Conservation (phyloP, 1,139 yeast species). For the Taiozyma sp. region DNA sequence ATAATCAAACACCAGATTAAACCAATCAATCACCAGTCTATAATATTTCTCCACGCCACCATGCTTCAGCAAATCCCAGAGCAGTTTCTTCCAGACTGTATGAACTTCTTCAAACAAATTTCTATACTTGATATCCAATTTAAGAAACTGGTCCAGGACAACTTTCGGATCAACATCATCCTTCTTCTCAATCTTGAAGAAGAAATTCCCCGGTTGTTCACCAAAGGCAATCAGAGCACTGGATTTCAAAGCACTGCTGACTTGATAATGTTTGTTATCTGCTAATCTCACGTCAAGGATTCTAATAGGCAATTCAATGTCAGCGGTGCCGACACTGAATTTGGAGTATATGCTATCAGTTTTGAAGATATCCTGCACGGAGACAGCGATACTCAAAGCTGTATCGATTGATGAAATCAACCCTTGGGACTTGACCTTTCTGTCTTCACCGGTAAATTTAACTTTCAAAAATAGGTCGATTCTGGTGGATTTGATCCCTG, state of each 20-base stretch:
- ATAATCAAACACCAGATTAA: constrained; percentile 10
- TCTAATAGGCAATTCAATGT: constrained; percentile 48
- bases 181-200: constrained; percentile 43
- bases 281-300: constrained; percentile 41
- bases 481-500: constrained; percentile 4
- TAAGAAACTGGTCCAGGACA: constrained; percentile 33
- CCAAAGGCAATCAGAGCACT: constrained; percentile 48
- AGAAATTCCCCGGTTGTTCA: constrained; percentile 66
- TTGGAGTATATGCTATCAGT: constrained; percentile 53
- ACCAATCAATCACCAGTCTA: not conserved
- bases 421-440: constrained; percentile 16
- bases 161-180: constrained; percentile 12
- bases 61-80: constrained; percentile 5
- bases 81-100: constrained; percentile 19
- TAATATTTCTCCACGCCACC: constrained; percentile 1
- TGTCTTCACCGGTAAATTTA: constrained; percentile 25
- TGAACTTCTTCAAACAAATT: constrained; percentile 41
- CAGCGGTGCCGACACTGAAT: constrained; percentile 62
- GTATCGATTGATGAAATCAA: constrained; percentile 40
- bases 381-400: constrained; percentile 55
- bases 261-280: constrained; percentile 36
- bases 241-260: constrained; percentile 30
- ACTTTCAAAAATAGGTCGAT: constrained; percentile 29
- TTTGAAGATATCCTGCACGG: constrained; percentile 74
- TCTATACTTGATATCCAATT: constrained; percentile 40